Evolutionary conservation across 805 yeast species (phyloP), one percentile per base, ranked within the genome.

Genomic region (Metschnikowia rubicola): DNA sequence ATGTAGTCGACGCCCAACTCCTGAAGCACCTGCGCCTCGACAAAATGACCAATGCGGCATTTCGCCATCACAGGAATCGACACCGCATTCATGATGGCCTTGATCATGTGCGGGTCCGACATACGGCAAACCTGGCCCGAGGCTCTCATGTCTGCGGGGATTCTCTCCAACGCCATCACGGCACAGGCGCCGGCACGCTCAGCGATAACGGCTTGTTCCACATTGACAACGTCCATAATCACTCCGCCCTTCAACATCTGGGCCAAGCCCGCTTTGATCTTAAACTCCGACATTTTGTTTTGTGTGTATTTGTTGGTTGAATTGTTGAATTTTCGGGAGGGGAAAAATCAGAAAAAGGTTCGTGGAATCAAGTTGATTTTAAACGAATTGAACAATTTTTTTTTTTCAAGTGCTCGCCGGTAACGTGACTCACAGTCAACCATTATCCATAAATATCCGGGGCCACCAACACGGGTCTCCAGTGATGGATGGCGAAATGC

Each of bases 131-230:
- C 94, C 47, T 86, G 85, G 42, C 92, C 92, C 44, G 84, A 79
- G 52, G 79, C 83, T 60, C 94, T 78, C 79, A 87, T 87, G 62
- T 87, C 94, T 8, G 94, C 89, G 10, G 95, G 95, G 48, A 87
- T 88, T 57, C 84, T 71, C 68, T 87, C 95, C 54, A 87, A 73
- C 4, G 95, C 95, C 95, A 87, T 87, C 19, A 87, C 95, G 11
- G 95, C 92, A 68, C 88, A 84, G 11, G 95, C 95, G 50, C 95
- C 95, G 3, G 95, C 92, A 45, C 70, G 73, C 65, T 87, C 92
- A 21, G 95, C 95, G 43, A 87, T 79, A 37, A 73, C 64, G 19
- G 95, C 95, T 68, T 87, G 94, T 59, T 87, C 94, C 32, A 84
- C 83, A 49, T 75, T 85, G 49, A 86, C 88, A 34, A 86, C 94